Percentiles rank a stretch among this genome's conserved stretches.
phyloP scores from a whole-genome alignment of 1,284 basidiomycete species.

The Cryptococcus neoformans region DNA sequence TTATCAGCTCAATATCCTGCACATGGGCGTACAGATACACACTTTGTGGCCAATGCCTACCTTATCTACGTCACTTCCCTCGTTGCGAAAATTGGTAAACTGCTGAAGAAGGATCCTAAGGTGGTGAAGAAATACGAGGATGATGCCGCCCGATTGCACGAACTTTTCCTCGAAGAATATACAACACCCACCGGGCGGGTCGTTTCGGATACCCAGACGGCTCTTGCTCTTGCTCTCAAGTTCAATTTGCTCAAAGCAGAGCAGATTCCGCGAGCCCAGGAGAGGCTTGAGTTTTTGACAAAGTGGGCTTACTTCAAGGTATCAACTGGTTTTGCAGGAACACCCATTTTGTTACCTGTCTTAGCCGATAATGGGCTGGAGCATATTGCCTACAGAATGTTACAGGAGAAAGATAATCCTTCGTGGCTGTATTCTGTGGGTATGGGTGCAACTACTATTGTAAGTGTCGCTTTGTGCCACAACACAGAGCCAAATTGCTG shows the following conservation, averaged over 20 bases:
- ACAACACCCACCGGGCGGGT: slow-evolving; percentile 26
- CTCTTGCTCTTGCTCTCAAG: slow-evolving; percentile 24
- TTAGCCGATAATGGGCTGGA: slow-evolving; percentile 25
- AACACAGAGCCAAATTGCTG: background rate
- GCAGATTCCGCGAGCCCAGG: slow-evolving; percentile 7
- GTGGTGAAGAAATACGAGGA: slow-evolving; percentile 11
- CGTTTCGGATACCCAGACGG: slow-evolving; percentile 35
- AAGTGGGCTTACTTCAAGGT: slow-evolving; percentile 27
- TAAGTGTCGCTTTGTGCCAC: slow-evolving; percentile 5
- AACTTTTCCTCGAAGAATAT: slow-evolving; percentile 27
- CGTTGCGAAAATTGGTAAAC: slow-evolving; percentile 20
- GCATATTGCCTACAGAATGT: slow-evolving; percentile 42
- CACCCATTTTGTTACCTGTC: slow-evolving; percentile 32
- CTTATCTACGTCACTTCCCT: slow-evolving; percentile 26
- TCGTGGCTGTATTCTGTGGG: slow-evolving; percentile 38
- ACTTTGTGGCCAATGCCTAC: slow-evolving; percentile 34
- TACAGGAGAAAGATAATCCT: slow-evolving; percentile 37
- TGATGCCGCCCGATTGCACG: slow-evolving; percentile 12
- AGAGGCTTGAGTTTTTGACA: slow-evolving; percentile 25
- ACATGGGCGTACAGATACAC: slow-evolving; percentile 25
- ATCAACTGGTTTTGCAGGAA: slow-evolving; percentile 41
- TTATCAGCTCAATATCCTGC: slow-evolving; percentile 14
- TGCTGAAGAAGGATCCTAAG: slow-evolving; percentile 21
- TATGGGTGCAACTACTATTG: slow-evolving; percentile 46
- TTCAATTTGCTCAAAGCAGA: slow-evolving; percentile 25